phyloP scores from a whole-genome alignment of 225 moss, liverwort and hornwort species.

The Climacium dendroides region DNA sequence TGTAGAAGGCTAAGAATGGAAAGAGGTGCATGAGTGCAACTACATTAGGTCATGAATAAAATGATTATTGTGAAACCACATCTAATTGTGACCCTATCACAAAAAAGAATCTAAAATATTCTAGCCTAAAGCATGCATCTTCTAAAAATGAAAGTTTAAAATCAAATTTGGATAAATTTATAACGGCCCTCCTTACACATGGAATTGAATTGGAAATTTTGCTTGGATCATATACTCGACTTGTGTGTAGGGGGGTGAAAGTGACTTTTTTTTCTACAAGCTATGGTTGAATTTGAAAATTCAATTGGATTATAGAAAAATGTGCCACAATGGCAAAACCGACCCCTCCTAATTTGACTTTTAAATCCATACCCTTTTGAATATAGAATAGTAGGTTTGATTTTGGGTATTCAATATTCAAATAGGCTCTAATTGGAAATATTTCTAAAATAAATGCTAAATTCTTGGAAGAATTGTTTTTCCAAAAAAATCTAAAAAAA shows the following conservation, averaged over 20 bases:
- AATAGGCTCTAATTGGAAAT: accelerated
- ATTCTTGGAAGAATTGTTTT: neutral
- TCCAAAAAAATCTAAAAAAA: neutral
- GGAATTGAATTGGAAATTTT: neutral
- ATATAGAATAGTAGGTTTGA: accelerated
- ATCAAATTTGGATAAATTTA: neutral
- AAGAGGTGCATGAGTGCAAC: neutral
- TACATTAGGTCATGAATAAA: neutral
- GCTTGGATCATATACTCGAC: neutral
- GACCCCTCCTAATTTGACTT: neutral
- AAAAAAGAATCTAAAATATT: too few relatives aligned
- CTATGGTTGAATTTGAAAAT: neutral
- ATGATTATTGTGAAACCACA: too few relatives aligned
- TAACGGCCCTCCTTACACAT: neutral
- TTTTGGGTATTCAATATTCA: neutral
- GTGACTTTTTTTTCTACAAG: too few relatives aligned
- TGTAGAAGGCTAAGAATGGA: neutral
- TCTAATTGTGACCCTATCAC: too few relatives aligned
- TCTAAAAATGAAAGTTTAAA: accelerated
- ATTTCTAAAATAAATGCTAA: neutral
- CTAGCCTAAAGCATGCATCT: too few relatives aligned
- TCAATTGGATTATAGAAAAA: neutral
- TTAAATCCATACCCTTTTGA: too few relatives aligned
- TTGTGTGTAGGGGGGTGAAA: neutral
- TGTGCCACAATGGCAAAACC: accelerated